These are phyloP conservation scores for Gremmenia infestans DNA, from an alignment of 2,329 filamentous ascomycete genomes.

Conservation along the genomic window DNA sequence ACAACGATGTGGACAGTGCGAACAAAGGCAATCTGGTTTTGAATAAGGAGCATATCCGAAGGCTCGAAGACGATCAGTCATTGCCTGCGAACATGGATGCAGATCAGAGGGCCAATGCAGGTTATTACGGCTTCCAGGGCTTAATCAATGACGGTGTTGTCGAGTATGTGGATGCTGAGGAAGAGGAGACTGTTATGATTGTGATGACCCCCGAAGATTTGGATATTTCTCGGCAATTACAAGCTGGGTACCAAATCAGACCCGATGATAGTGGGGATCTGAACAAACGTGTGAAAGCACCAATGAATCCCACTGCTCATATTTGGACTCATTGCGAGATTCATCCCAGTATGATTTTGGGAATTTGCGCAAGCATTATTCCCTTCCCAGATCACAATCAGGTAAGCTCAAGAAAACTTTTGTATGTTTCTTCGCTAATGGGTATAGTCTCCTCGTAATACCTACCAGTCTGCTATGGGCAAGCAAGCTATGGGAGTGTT, in stretches of 20 bases:
- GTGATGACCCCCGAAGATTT: constrained; percentile 97
- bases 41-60: constrained; percentile 75
- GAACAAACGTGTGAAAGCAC: constrained; percentile 83
- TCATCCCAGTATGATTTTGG: constrained; percentile 97
- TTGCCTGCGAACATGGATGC: constrained; percentile 55
- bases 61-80: constrained; percentile 69
- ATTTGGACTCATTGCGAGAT: constrained; percentile 99
- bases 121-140: constrained; percentile 82
- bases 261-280: constrained; percentile 65
- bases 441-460: constrained; percentile 85
- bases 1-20: constrained; percentile 71
- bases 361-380: constrained; percentile 98
- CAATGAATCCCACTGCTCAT: constrained; percentile 80
- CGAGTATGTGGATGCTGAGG: constrained; percentile 95
- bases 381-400: constrained; percentile 99
- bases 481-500: constrained; percentile 99
- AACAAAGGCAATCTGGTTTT: constrained; percentile 76
- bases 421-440: constrained; percentile 29
- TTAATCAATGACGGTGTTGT: constrained; percentile 80
- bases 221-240: constrained; percentile 67
- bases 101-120: constrained; percentile 49
- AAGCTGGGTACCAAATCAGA: constrained; percentile 55
- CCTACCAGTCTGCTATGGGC: constrained; percentile 98
- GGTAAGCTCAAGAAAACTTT: constrained; percentile 40
- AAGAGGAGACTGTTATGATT: constrained; percentile 98